phyloP scores from a whole-genome alignment of 2,329 filamentous ascomycete species.

The Septoria linicola region DNA sequence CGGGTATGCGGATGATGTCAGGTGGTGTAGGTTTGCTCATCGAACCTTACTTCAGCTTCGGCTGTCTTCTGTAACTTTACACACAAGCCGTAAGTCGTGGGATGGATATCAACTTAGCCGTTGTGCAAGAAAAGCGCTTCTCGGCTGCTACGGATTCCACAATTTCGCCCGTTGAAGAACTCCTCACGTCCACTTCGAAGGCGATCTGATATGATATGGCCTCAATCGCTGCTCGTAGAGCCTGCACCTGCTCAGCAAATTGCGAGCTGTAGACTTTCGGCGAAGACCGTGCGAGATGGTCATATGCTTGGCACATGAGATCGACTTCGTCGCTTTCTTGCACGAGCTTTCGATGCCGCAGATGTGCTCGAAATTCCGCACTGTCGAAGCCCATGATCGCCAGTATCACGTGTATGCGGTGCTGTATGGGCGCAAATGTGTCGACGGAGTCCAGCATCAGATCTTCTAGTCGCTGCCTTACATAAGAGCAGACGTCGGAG shows the following conservation, averaged over 20 bases:
- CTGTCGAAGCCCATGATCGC: background rate
- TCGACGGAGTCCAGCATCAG: conserved; percentile 3
- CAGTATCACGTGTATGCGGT: background rate
- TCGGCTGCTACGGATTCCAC: conserved; percentile 2
- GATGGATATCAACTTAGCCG: conserved; percentile 6
- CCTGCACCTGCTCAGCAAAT: background rate
- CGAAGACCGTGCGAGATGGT: conserved; percentile 3
- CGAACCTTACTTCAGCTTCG: background rate
- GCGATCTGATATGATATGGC: background rate
- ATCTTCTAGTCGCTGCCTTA: conserved; percentile 5
- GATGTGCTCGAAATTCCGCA: background rate
- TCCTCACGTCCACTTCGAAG: conserved; percentile 1
- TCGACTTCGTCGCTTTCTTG: background rate
- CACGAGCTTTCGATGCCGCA: conserved; percentile 2
- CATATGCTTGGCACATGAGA: conserved; percentile 12
- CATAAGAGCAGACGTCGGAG: conserved; percentile 8
- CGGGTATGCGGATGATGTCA: background rate
- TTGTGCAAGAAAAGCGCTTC: conserved; percentile 5
- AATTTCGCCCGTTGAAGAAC: conserved; percentile 3
- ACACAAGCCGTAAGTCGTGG: background rate
- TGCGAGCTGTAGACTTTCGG: conserved; percentile 8
- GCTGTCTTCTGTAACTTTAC: background rate
- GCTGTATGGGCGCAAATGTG: conserved; percentile 9
- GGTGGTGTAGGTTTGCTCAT: background rate
- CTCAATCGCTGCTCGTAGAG: conserved; percentile 2